phyloP scores from a whole-genome alignment of 371 early-diverging fungal genomes.

The Chytridium lagenaria region DNA sequence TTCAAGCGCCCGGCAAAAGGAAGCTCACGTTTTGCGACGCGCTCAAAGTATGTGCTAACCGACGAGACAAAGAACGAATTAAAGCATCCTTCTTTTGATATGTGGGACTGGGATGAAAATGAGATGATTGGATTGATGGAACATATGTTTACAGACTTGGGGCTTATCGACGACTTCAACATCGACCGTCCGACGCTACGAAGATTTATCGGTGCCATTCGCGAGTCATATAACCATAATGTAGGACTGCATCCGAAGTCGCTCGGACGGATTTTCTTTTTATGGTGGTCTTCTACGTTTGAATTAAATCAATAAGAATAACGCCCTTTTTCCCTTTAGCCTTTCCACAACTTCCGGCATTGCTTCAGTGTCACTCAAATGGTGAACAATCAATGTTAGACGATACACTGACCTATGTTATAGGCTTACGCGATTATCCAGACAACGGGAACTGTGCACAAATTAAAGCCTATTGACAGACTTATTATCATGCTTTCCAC shows the following conservation, averaged over 20 bases:
- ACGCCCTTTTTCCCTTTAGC: conserved; percentile 18
- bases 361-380: conserved; percentile 63
- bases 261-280: conserved; percentile 10
- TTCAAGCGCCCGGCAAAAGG: conserved; percentile 2
- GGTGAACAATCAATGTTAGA: conserved; percentile 6
- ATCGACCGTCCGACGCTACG: conserved; percentile 47
- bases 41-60: conserved; percentile 42
- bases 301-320: too few species aligned
- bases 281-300: too few species aligned
- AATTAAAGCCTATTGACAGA: conserved; percentile 50
- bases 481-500: conserved; percentile 46
- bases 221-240: conserved; percentile 56
- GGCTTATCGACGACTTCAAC: conserved; percentile 48
- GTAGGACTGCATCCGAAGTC: conserved; percentile 10
- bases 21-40: conserved; percentile 5
- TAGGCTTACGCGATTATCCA: conserved; percentile 55
- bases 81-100: conserved; percentile 54
- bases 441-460: conserved; percentile 39
- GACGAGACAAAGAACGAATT: conserved; percentile 45
- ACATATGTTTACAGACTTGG: conserved; percentile 56
- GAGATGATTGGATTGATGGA: conserved; percentile 54
- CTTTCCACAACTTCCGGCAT: conserved; percentile 62
- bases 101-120: conserved; percentile 56
- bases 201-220: conserved; percentile 46
- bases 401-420: not conserved